Base-by-base conservation (phyloP, 2,329 filamentous ascomycete genomes). In the Trichophyton schoenleinii region DNA sequence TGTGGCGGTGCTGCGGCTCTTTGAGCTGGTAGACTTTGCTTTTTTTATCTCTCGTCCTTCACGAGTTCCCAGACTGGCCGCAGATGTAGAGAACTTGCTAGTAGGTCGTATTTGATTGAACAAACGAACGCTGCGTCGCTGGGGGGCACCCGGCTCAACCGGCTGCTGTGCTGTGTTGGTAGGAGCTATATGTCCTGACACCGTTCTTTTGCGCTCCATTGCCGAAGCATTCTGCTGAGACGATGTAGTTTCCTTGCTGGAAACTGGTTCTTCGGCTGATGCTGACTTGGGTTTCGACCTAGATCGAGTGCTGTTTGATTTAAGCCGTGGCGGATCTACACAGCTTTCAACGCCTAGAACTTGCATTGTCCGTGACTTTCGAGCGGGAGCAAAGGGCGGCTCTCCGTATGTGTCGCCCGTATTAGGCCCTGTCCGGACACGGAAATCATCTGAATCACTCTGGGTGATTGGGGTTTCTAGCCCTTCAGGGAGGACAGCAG, bases 141-240 rank as follows among this genome's bases (percentile, higher is more conserved):
- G 84, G 1, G 83, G 81, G 18, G 79, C 81, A 46, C 81, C 80
- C 46, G 83, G 81, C 67, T 90, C 87, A 63, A 85, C 81, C 31
- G 81, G 72, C 60, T 81, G 83, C 77, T 80, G 64, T 13, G 48
- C 36, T 74, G 76, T 57, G 77, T 77, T 64, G 73, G 81, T 57
- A 82, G 75, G 71, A 41, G 75, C 74, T 49, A 79, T 77, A 67
- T 95, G 89, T 3, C 92, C 92, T 46, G 92, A 96, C n/a, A 95
- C 83, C 1, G 91, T 96, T 67, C 92, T 85, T 76, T 96, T 97
- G 71, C 91, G 84, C 63, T 91, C 88, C 13, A 79, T 72, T 66
- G 64, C 74, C 60, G 70, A 67, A 58, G 68, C 69, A 59, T 68
- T 68, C 41, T 68, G 67, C 38, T 42, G 59, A 0, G 68, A 58